Evolutionary conservation across 768 basidiomycete genomes (phyloP).

Genomic region (Tylopilus plumbeoviolaceoides): DNA sequence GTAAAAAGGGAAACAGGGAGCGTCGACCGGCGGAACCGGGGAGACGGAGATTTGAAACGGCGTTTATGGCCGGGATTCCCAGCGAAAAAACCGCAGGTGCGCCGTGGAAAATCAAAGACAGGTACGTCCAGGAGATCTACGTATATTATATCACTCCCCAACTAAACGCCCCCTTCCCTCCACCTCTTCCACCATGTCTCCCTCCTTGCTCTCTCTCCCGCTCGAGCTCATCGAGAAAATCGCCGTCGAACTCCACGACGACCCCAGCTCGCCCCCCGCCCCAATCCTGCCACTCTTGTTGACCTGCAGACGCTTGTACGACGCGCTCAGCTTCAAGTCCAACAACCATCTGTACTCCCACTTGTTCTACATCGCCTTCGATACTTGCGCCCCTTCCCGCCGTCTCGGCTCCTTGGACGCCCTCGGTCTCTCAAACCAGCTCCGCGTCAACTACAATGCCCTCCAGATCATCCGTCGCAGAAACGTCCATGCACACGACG

Average conservation of each 20-base stretch:
- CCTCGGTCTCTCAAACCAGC: conserved; percentile 36
- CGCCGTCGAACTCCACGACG: conserved; percentile 39
- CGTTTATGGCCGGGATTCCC: background rate
- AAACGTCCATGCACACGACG: conserved; percentile 30
- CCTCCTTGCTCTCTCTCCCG: conserved; percentile 33
- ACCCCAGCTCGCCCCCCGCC: conserved; percentile 25
- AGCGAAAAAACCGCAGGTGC: background rate
- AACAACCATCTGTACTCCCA: conserved; percentile 43
- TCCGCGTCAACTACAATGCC: conserved; percentile 34
- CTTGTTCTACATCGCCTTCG: conserved; percentile 57
- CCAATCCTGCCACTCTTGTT: conserved; percentile 46
- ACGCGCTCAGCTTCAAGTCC: conserved; percentile 26
- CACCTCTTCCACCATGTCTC: conserved; percentile 14
- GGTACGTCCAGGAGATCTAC: background rate
- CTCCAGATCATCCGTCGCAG: conserved; percentile 29
- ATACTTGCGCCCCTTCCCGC: conserved; percentile 46
- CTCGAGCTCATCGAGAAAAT: conserved; percentile 48
- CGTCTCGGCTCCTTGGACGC: conserved; percentile 44
- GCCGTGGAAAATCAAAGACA: background rate
- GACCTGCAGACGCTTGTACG: conserved; percentile 39
- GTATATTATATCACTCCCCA: background rate
- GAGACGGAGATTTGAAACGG: background rate
- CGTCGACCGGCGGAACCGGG: too few species aligned
- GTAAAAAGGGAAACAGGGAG: too few species aligned
- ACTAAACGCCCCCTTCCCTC: background rate